These are phyloP conservation scores for Coffea humblotiana DNA, from an alignment of 305 asterid species.

Conservation along the genomic window DNA sequence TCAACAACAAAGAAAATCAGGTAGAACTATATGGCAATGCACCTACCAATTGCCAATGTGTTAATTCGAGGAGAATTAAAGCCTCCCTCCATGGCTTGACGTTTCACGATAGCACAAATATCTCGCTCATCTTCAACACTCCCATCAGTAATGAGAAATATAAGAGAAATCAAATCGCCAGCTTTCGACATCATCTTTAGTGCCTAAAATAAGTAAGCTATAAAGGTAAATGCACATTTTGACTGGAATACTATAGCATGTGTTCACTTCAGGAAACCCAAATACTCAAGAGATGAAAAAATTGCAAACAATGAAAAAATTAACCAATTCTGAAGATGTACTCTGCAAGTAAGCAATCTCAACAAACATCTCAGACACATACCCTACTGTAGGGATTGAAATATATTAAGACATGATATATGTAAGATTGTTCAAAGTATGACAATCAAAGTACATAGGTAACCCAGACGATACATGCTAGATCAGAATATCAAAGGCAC, in stretches of 20 bases:
- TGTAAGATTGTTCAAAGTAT: background rate
- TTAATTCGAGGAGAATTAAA: conserved; percentile 62
- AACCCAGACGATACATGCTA: background rate
- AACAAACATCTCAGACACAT: background rate
- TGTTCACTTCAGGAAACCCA: background rate
- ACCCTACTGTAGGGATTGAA: background rate
- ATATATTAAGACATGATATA: background rate
- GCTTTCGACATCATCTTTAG: conserved; percentile 55
- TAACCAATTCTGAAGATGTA: background rate
- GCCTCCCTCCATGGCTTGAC: conserved; percentile 48
- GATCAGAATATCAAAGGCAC: background rate
- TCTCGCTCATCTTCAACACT: conserved; percentile 83
- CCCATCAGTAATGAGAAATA: conserved; percentile 85
- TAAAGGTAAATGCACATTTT: background rate
- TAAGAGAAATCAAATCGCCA: conserved; percentile 46
- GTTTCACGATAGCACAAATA: conserved; percentile 54
- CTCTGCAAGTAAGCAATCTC: background rate
- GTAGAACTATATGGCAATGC: background rate
- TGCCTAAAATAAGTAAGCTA: conserved; percentile 47
- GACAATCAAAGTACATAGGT: background rate
- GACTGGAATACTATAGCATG: background rate
- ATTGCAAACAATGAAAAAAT: background rate
- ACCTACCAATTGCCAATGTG: conserved; percentile 81
- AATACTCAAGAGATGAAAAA: background rate
- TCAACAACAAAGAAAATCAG: background rate